Percentiles rank a stretch among this genome's conserved stretches.
These are phyloP conservation scores for Boletus albobrunnescens DNA, from an alignment of 1,284 basidiomycete species.

Conservation along the genomic window DNA sequence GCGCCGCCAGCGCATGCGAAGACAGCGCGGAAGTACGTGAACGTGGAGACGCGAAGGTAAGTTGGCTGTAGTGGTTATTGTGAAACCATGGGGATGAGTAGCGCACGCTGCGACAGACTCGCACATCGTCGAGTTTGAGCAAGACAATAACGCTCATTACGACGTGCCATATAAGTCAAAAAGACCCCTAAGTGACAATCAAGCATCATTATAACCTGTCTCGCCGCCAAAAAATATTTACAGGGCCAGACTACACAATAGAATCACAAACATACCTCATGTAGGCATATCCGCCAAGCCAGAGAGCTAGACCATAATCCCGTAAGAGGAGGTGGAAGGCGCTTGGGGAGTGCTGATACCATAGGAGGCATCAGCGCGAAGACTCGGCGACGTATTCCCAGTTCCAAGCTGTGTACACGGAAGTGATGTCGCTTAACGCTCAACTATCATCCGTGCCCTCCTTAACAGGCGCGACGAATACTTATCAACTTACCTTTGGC, in stretches of 20 bases:
- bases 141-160: constrained; percentile 25
- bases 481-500: constrained; percentile 17
- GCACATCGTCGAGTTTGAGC: constrained; percentile 9
- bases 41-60: constrained; percentile 17
- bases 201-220: too few relatives aligned
- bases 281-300: constrained; percentile 46
- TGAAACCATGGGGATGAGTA: constrained; percentile 29
- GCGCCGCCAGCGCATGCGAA: neutral
- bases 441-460: constrained; percentile 33
- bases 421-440: constrained; percentile 37
- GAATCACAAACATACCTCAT: too few relatives aligned
- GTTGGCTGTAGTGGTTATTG: constrained; percentile 22
- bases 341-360: constrained; percentile 50
- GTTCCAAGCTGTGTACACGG: constrained; percentile 49
- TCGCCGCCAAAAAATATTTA: neutral
- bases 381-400: constrained; percentile 45
- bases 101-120: constrained; percentile 3
- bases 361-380: constrained; percentile 58
- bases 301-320: constrained; percentile 64
- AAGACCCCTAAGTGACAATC: constrained; percentile 10
- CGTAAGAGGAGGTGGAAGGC: constrained; percentile 46
- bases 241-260: neutral
- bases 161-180: constrained; percentile 8
- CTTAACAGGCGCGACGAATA: neutral
- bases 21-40: constrained; percentile 18